Evolutionary conservation across 352 stramenopile species (phyloP), one percentile per base, ranked within the genome.

Genomic region (Pythium chondricola): DNA sequence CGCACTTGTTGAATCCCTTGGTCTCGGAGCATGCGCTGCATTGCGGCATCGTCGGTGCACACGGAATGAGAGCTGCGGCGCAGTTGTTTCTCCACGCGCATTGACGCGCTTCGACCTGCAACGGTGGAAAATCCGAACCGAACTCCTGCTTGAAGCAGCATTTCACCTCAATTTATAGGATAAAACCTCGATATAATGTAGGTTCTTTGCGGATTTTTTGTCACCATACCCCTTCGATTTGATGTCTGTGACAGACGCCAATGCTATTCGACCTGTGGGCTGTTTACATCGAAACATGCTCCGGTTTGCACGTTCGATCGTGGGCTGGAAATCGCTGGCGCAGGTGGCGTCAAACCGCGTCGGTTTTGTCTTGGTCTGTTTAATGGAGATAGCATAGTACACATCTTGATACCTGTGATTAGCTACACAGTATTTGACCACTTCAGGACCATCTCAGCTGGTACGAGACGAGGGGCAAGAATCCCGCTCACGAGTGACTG

Each of bases 1-100:
- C 61, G 33, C 51, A 85, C 80, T 85, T 88, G 68, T 93, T 93
- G 45, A 88, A 74, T 41, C 81, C 81, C 53, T 87, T 88, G 48
- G 69, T 71, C 48, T 81, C 59, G 42, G 63, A 69, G 54, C 81
- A 93, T 14, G 74, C 75, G 21, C 75, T 65, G 50, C 81, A 93
- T 43, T 85, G 69, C 29, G 77, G 77, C 80, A 92, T 92, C 18
- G 20, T 56, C 29, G 8, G 17, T 6, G 10, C 26, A 17, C 10
- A 33, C 6, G 6, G 26, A 10, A 11, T 22, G 20, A 36, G 14
- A 48, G 41, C 11, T 6, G 16, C 7, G 24, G 9, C n/a, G 29
- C 29, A 33, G 29, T 13, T 13, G 29, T 33, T 33, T 33, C 7
- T 33, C 13, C 29, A 33, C 29, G 38, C 18, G 40, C 7, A 9